phyloP scores from a whole-genome alignment of 2,329 filamentous ascomycete species.

The Pestalotiopsis sp. region DNA sequence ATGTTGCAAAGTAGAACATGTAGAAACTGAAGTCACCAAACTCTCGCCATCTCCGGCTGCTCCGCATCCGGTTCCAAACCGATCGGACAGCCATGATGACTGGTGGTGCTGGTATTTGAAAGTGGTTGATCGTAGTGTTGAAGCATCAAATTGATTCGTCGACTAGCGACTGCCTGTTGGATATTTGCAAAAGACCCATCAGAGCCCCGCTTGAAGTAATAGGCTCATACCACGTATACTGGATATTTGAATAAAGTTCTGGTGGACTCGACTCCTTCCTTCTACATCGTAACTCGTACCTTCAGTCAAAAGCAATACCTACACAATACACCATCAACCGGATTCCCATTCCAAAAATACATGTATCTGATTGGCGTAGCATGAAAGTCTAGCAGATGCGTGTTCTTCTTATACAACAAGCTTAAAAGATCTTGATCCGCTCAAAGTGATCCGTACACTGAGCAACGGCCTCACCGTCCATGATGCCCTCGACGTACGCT shows the following conservation, averaged over 20 bases:
- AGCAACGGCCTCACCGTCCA: background rate
- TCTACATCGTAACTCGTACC: background rate
- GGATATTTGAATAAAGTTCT: background rate
- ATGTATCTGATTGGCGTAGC: no score
- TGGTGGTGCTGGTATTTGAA: background rate
- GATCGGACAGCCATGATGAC: conserved; percentile 36
- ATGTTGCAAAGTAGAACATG: conserved; percentile 57
- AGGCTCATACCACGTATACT: no score
- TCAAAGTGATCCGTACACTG: background rate
- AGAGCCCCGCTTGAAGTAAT: background rate
- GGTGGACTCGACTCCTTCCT: background rate
- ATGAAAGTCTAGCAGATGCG: no score
- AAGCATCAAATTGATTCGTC: background rate
- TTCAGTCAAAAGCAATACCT: background rate
- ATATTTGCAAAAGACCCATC: background rate
- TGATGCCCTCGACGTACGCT: background rate
- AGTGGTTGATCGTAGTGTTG: background rate
- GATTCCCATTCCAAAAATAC: no score
- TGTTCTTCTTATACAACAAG: background rate
- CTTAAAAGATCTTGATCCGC: background rate
- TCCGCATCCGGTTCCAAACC: conserved; percentile 36
- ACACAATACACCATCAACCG: no score
- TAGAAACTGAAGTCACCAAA: conserved; percentile 43
- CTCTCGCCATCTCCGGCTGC: conserved; percentile 12
- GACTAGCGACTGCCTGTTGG: background rate